Evolutionary conservation across 1,284 basidiomycete genomes (phyloP).

Genomic region (Ceratorhiza oryzae-sativae): DNA sequence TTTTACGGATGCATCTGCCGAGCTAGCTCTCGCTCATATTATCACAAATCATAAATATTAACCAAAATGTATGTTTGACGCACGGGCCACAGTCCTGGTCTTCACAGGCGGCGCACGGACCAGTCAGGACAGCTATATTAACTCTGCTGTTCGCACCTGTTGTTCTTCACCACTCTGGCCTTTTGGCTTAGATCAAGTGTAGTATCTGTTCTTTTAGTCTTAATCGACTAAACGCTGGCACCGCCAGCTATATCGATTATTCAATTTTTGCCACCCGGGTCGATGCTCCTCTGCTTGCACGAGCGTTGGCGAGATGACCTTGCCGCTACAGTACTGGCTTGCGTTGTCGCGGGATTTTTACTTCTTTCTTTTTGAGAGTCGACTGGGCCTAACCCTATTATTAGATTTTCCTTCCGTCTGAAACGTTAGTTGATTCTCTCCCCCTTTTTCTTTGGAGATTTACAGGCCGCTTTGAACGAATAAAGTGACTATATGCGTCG

Average conservation of each 20-base stretch:
- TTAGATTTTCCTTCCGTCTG: too few species aligned
- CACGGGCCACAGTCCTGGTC: not conserved
- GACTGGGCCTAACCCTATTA: too few species aligned
- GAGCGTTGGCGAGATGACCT: constrained; percentile 26
- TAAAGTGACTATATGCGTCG: too few species aligned
- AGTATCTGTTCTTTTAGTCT: constrained; percentile 84
- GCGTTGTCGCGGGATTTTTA: constrained; percentile 31
- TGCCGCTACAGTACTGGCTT: constrained; percentile 32
- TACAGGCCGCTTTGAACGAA: too few species aligned
- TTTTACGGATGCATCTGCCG: too few species aligned
- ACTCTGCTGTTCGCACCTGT: not conserved
- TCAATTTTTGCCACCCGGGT: constrained; percentile 38
- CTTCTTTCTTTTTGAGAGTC: constrained; percentile 8
- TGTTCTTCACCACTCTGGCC: constrained; percentile 82
- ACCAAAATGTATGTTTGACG: too few species aligned
- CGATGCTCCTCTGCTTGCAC: constrained; percentile 41
- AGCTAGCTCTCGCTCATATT: too few species aligned
- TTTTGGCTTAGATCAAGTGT: constrained; percentile 97
- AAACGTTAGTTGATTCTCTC: too few species aligned
- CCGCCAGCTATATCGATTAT: constrained; percentile 31
- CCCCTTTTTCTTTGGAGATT: too few species aligned
- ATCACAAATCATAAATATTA: too few species aligned
- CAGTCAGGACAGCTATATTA: not conserved
- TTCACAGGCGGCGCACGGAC: not conserved
- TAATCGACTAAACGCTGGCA: constrained; percentile 38